Conservation (phyloP, 768 basidiomycete genomes). For the Russula sp. region DNA sequence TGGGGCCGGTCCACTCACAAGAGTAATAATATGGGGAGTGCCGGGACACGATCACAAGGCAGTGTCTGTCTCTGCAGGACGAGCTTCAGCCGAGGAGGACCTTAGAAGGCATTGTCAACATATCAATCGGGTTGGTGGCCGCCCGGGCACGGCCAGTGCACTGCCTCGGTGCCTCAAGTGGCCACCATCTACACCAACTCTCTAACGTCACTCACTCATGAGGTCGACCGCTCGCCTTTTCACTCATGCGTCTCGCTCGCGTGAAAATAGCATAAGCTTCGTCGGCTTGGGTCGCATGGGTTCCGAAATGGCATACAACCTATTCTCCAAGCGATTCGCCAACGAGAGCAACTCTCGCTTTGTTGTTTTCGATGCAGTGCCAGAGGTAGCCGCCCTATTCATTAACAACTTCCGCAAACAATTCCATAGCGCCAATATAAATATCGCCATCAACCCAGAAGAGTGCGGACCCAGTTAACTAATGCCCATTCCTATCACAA, state of each 20-base stretch:
- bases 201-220: constrained; percentile 40
- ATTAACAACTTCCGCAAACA: constrained; percentile 50
- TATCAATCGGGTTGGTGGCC: too few species aligned
- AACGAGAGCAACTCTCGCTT: constrained; percentile 54
- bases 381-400: constrained; percentile 57
- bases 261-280: constrained; percentile 59
- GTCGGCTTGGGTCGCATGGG: constrained; percentile 90
- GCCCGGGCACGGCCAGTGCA: too few species aligned
- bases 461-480: constrained; percentile 50
- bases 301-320: constrained; percentile 79
- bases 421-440: constrained; percentile 58
- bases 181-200: not conserved
- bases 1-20: too few species aligned
- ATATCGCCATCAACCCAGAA: constrained; percentile 60
- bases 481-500: constrained; percentile 14
- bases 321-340: constrained; percentile 72
- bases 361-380: constrained; percentile 74
- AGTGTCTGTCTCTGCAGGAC: too few species aligned
- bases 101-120: too few species aligned
- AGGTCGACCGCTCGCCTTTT: constrained; percentile 47
- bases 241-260: constrained; percentile 23
- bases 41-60: not conserved
- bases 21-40: not conserved
- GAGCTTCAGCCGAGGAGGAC: too few species aligned
- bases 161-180: not conserved